Evolutionary conservation across 176 grass and related monocot genomes (phyloP), one percentile per base, ranked within the genome.

Genomic region (Alloteropsis semialata): DNA sequence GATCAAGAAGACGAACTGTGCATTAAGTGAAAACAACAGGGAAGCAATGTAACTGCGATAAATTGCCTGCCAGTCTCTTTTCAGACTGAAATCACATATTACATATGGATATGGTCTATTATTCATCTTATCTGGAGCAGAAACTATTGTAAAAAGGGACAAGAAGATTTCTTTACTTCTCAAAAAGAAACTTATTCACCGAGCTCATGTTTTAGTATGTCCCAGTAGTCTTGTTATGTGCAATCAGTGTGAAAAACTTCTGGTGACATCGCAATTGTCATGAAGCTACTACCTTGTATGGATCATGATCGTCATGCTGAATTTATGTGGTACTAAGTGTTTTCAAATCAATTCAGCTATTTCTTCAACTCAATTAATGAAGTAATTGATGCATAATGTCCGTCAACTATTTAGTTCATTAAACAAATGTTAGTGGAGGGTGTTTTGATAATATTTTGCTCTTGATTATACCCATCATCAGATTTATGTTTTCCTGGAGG

Each of bases 401-500:
- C 3, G 10, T 25, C 11, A 27, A 29, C 29, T 32, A 71, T 17
- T 84, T 38, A 17, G 43, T 1, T 83, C 14, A 8, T 1, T 33
- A 42, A 48, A 30, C 5, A 3, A 71, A 42, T 84, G 65, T 29
- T n/a, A n/a, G n/a, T n/a, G n/a, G n/a, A n/a, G n/a, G n/a, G n/a
- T 25, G 24, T 45, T 55, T 33, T 59, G 6, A 73, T 51, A 62
- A 57, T 44, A 36, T 79, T 53, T 89, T 69, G 14, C 28, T 93
- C 55, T 79, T 32, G 49, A 24, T 74, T 88, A 9, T 46, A 10
- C 48, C 29, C 28, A 19, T 62, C 36, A 71, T 28, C 79, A 98
- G 90, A 89, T 98, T 32, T 91, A 90, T 77, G 50, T 95, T 19
- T 91, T 82, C 75, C 84, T 95, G 21, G 96, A 93, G 90, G 83